Base-by-base conservation (phyloP, 1,284 basidiomycete species). In the Moniliophthora roreri region DNA sequence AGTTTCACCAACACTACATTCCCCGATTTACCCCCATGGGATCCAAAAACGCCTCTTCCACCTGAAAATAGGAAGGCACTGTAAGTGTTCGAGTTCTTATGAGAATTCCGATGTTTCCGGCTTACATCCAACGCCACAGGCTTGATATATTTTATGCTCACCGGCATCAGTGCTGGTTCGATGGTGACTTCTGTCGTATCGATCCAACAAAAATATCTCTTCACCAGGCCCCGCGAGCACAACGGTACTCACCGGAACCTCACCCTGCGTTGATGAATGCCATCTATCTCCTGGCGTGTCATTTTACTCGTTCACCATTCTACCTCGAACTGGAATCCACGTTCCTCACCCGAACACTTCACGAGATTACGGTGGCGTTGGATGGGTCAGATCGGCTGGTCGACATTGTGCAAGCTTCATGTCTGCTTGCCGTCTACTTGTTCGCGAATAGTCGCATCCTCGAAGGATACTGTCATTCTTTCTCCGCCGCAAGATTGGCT, bases 381-480 rank as follows among this genome's bases (percentile, higher is more conserved):
- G 75, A 80, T 57, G 71, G 69, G 55, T 77, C 79, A 34, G 79
- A 84, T 61, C 75, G 79, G 40, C 72, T 84, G 52, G 67, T 80
- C 51, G 79, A 84, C 59, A 71, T 81, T 53, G 75, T 84, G 5
- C 81, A 82, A 60, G 83, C 84, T 4, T 80, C 80, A 2, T 80
- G 76, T 44, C 73, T 86, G 35, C 73, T 86, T 45, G 79, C 81
- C 5, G 71, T 80, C 35, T 85, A 85, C 62, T 78, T 82, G 60
- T 85, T 80, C 65, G 74, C 76, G 62, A 80, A 82, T 53, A 75
- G 75, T 48, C 75, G 81, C 15, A 67, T 75, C 15, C 72, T 84
- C 32, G 83, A 86, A 60, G 84, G 80, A 6, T 84, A 84, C 63
- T 77, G 79, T 41, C 81, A 85, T 58, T 76, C 81, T 2, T 81